Evolutionary conservation across 1,284 basidiomycete genomes (phyloP), one percentile per base, ranked within the genome.

Genomic region (Kalmanozyma brasiliensis): DNA sequence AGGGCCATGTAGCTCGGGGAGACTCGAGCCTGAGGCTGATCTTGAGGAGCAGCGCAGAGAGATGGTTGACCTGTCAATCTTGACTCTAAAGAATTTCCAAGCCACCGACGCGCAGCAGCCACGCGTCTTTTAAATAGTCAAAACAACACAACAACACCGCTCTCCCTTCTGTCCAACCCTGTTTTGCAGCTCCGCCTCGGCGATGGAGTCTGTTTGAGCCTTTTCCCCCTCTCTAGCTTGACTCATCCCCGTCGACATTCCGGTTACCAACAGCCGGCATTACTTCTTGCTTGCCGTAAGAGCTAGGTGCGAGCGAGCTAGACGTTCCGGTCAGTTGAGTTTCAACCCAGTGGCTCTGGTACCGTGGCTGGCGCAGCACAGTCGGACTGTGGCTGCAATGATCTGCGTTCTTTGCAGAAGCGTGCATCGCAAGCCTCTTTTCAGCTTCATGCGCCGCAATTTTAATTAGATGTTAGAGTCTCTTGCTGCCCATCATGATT

Each of bases 161-260:
- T 7, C 26, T 32, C 1, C 41, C n/a, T n/a, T n/a, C n/a, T n/a
- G n/a, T n/a, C n/a, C n/a, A n/a, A n/a, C n/a, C n/a, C n/a, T n/a
- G n/a, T 55, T 40, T 35, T 20, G 34, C 34, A 58, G 52, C 57
- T 66, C 57, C 57, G 63, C 19, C 63, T 66, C 63, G 63, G 63
- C 19, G 57, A 66, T 66, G 57, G 62, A 65, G 33, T 49, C 23
- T 59, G 37, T 41, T 55, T 53, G 55, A 65, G 42, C 62, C 20
- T 9, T 14, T 36, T 4, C 13, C 48, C 33, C 9, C 32, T 44
- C 13, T 17, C 20, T 10, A 32, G 8, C 19, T 19, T 41, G 24
- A 13, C 17, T 1, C 8, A n/a, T 46, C 24, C 8, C 14, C 17
- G 35, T 19, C 8, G 16, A 24, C 20, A 17, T 22, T 34, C 42